A percentile compares a stretch with the other conserved stretches of the same genome.
Conservation (phyloP, 2,329 filamentous ascomycete species). For the Penicillium sp. region DNA sequence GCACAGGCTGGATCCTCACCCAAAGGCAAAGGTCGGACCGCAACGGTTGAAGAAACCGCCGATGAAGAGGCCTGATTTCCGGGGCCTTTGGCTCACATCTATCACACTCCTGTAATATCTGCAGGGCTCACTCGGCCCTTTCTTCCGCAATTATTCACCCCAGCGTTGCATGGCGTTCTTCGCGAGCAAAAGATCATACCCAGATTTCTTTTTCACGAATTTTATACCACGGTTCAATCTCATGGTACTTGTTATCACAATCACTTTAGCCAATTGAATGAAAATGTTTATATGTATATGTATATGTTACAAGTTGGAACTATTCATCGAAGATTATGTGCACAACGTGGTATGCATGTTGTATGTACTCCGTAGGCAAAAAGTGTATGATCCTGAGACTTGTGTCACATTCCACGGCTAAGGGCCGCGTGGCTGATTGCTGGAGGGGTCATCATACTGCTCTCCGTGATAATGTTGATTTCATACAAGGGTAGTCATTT, state of each 20-base stretch:
- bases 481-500: too few species aligned
- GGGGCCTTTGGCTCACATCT: not conserved
- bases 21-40: slow-evolving; percentile 37
- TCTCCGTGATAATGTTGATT: not conserved
- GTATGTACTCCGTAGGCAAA: too few species aligned
- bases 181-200: slow-evolving; percentile 29
- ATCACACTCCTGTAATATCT: slow-evolving; percentile 2
- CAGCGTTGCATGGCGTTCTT: slow-evolving; percentile 31
- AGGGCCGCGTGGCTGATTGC: not conserved
- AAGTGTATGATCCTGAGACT: too few species aligned
- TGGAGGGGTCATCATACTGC: not conserved
- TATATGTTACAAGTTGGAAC: too few species aligned
- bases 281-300: slow-evolving; percentile 2
- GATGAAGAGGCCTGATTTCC: slow-evolving; percentile 29
- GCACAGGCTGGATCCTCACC: slow-evolving; percentile 22
- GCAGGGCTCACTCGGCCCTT: not conserved
- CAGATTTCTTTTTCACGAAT: slow-evolving; percentile 17
- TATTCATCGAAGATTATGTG: too few species aligned
- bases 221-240: slow-evolving; percentile 9
- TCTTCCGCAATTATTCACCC: slow-evolving; percentile 6
- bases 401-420: too few species aligned
- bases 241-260: not conserved
- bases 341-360: too few species aligned
- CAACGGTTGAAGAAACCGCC: slow-evolving; percentile 37
- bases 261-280: not conserved